Evolutionary conservation across 805 yeast species (phyloP).

Genomic region (Blastobotrys attinorum): DNA sequence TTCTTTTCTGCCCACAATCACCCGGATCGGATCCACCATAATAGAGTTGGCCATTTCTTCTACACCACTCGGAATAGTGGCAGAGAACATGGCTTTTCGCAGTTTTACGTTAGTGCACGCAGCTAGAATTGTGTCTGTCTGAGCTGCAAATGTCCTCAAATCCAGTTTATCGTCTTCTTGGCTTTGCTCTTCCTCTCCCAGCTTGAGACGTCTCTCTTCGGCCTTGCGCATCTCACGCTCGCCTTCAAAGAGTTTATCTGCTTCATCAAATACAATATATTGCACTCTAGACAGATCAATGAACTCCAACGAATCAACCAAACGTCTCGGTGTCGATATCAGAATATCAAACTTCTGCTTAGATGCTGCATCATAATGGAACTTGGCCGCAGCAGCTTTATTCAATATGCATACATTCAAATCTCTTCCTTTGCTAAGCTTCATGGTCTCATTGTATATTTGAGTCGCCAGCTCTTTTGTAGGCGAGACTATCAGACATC

Average conservation of each 20-base stretch:
- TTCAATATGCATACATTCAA: constrained; percentile 59
- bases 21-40: constrained; percentile 78
- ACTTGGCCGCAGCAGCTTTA: constrained; percentile 57
- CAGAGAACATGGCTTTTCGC: constrained; percentile 80
- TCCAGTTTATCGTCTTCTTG: background rate
- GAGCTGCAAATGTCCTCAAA: constrained; percentile 53
- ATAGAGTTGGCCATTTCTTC: constrained; percentile 81
- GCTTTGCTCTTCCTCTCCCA: background rate
- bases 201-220: background rate
- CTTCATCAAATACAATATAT: constrained; percentile 84
- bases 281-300: constrained; percentile 60
- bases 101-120: constrained; percentile 39
- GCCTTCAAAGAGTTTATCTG: constrained; percentile 84
- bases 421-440: constrained; percentile 39
- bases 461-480: constrained; percentile 91
- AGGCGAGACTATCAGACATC: constrained; percentile 82
- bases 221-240: constrained; percentile 28
- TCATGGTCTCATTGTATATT: constrained; percentile 60
- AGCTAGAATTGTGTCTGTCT: constrained; percentile 77
- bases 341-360: constrained; percentile 67
- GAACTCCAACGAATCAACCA: constrained; percentile 67
- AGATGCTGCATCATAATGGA: constrained; percentile 51
- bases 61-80: constrained; percentile 89
- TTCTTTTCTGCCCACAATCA: constrained; percentile 88
- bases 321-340: constrained; percentile 81